Percentiles rank a stretch among this genome's conserved stretches.
These are phyloP conservation scores for Verbena officinalis DNA, from an alignment of 257 asterid genomes.

Conservation along the genomic window DNA sequence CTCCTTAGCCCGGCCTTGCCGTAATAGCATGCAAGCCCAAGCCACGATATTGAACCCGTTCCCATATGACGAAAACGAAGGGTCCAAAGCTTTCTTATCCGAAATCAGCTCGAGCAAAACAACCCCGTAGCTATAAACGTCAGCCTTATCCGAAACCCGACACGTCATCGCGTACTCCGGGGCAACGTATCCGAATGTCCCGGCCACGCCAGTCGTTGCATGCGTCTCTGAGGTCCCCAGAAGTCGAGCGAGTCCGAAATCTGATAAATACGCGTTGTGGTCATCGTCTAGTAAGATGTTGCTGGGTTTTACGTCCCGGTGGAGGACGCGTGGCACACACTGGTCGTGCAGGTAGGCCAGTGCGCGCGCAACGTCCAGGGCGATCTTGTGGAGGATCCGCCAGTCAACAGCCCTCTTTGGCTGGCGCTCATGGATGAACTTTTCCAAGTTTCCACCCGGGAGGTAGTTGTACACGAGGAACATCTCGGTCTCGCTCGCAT, in stretches of 20 bases:
- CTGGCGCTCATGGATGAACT: conserved; percentile 83
- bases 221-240: conserved; percentile 92
- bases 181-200: conserved; percentile 94
- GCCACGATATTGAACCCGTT: conserved; percentile 91
- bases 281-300: conserved; percentile 86
- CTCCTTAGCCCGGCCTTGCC: conserved; percentile 86
- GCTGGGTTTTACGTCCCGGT: conserved; percentile 96
- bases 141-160: conserved; percentile 95
- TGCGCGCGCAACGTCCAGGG: conserved; percentile 85
- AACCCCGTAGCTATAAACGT: conserved; percentile 91
- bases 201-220: conserved; percentile 93
- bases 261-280: conserved; percentile 78
- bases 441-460: conserved; percentile 91
- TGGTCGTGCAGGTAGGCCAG: conserved; percentile 91
- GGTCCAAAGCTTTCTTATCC: conserved; percentile 87
- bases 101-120: conserved; percentile 91
- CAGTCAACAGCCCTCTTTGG: conserved; percentile 75
- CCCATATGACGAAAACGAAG: conserved; percentile 86
- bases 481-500: conserved; percentile 91
- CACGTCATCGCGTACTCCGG: conserved; percentile 98
- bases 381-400: conserved; percentile 91
- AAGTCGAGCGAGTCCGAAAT: conserved; percentile 90
- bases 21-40: conserved; percentile 90
- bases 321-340: conserved; percentile 92
- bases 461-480: conserved; percentile 82